Base-by-base conservation (phyloP, 169 alveolate genomes). In the Eimeria necatrix region DNA sequence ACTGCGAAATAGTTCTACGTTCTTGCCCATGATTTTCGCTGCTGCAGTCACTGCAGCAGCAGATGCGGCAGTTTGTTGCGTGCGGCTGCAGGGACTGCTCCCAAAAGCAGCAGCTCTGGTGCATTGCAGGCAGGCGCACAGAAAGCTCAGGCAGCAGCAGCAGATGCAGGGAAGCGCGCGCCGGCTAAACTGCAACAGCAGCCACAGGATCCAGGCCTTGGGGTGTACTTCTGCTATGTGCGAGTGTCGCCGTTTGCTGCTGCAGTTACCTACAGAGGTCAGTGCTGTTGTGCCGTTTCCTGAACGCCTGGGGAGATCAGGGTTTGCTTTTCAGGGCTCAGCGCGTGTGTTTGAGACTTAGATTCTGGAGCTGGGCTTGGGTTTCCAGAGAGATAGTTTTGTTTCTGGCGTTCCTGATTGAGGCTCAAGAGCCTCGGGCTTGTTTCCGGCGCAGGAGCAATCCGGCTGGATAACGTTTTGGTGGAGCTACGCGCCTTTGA, bases 201-300 rank as follows among this genome's bases (percentile, higher is more conserved):
- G 56, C 87, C 48, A 32, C 87, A 68, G 86, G 86, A 61, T 9
- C 94, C 60, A 6, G 73, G 73, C 24, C 87, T 24, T 6, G 94
- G 83, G 48, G 83, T n/a, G 70, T 91, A 68, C 95, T 68, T 91
- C 53, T 81, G 95, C 80, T 59, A 24, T 83, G 90, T 91, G 52
- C 95, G 95, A 24, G 89, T 91, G 52, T 91, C 95, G 59, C 95
- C 95, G 4, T 26, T 91, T 10, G 95, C 85, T 52, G 95, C 95
- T 22, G 86, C 85, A 5, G 95, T 91, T 26, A 59, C 90, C 16
- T 91, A 91, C 95, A 73, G 95, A 32, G 89, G 89, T 80, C 14
- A 10, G 85, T 74, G 53, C 59, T 46, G 56, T 24, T 0, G 59
- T 51, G 87, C 64, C 61, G 20, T 10, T 49, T 4, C 87, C 64